Evolutionary conservation across 352 stramenopile species (phyloP), one percentile per base, ranked within the genome.

Genomic region (Phytophthora europaea): DNA sequence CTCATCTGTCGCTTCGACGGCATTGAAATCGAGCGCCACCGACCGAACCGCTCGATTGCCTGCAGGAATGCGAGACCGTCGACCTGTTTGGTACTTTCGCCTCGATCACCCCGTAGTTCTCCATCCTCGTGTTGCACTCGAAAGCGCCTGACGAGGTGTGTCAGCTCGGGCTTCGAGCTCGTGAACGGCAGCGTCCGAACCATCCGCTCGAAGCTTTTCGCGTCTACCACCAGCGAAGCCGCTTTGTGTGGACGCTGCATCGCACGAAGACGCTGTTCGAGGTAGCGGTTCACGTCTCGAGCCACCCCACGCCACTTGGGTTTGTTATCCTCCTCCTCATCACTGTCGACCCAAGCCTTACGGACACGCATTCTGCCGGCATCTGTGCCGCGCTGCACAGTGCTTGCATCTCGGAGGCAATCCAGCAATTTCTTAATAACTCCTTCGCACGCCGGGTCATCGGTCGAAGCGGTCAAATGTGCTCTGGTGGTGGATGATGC

Each of bases 401-500:
- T 9, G 18, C 55, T 78, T 13, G 67, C 65, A 23, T 75, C 74
- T 18, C 78, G 73, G n/a, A 88, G 78, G 34, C 75, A 68, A 38
- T 90, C 74, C 8, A 92, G 78, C 10, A 94, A 43, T 53, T 89
- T 91, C 59, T 73, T 79, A 16, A 91, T 31, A 13, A 85, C 73
- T n/a, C 65, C 67, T 61, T 88, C 83, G 8, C 84, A 90, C 1
- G 77, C 67, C 12, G 70, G 40, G 43, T 79, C 61, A 66, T 80
- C 57, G 26, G 67, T 23, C 31, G 72, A 57, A 53, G 65, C 48
- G 9, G 26, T 31, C 13, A 59, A 23, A 45, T 54, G 31, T 1
- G 23, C 3, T 31, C 45, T 76, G 34, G 31, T 61, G 0, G 52
- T 38, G 50, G 53, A 69, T 28, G 67, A 3, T 12, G 57, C 22